These are phyloP conservation scores for Penicillium dipodomyicola DNA, from an alignment of 495 filamentous ascomycete genomes.

Conservation along the genomic window DNA sequence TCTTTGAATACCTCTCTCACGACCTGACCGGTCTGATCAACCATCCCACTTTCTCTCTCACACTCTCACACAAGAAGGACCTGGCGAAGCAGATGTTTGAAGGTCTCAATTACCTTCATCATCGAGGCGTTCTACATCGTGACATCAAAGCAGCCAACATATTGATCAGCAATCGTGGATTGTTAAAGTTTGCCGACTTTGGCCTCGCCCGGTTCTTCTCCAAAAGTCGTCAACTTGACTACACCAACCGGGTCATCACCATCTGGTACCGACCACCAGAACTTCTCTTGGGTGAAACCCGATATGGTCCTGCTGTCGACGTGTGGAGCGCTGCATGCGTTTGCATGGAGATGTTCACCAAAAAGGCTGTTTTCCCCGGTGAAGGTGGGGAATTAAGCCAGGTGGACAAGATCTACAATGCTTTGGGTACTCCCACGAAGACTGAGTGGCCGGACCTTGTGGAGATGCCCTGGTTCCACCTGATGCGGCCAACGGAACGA, in stretches of 20 bases:
- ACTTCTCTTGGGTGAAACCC: slow-evolving; percentile 88
- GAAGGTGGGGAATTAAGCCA: slow-evolving; percentile 94
- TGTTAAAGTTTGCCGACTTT: slow-evolving; percentile 94
- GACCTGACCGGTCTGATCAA: slow-evolving; percentile 87
- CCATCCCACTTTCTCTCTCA: slow-evolving; percentile 87
- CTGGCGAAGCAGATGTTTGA: slow-evolving; percentile 92
- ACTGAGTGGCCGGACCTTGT: slow-evolving; percentile 81
- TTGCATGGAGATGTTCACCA: slow-evolving; percentile 93
- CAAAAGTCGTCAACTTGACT: slow-evolving; percentile 89
- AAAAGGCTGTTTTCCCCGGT: slow-evolving; percentile 91
- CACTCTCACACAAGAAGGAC: slow-evolving; percentile 86
- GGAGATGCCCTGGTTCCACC: slow-evolving; percentile 95
- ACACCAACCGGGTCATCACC: slow-evolving; percentile 98
- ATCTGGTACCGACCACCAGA: slow-evolving; percentile 94
- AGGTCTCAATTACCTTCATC: slow-evolving; percentile 91
- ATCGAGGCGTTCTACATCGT: slow-evolving; percentile 87
- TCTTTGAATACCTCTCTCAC: slow-evolving; percentile 97
- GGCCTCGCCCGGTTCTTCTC: slow-evolving; percentile 96
- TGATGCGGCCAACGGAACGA: slow-evolving; percentile 73
- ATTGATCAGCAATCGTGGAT: slow-evolving; percentile 80
- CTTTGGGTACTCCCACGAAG: slow-evolving; percentile 85
- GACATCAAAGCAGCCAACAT: slow-evolving; percentile 97
- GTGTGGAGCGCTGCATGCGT: slow-evolving; percentile 98
- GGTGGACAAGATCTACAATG: slow-evolving; percentile 89
- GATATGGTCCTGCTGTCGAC: slow-evolving; percentile 92